Evolutionary conservation across 768 basidiomycete species (phyloP).

Genomic region (Trametes coccinea): DNA sequence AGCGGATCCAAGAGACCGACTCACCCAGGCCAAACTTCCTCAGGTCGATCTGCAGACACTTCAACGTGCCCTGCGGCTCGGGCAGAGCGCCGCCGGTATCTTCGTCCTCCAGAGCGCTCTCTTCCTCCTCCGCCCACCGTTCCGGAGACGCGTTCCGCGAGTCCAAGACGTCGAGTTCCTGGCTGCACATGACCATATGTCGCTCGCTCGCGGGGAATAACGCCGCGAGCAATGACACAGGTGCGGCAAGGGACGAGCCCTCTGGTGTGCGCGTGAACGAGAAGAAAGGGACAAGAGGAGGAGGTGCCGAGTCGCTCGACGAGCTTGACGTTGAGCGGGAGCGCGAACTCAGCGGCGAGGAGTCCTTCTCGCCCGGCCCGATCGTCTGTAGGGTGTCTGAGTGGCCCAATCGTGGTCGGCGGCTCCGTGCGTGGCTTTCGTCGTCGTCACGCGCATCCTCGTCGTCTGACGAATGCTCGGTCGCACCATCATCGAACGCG

Average conservation of each 20-base stretch:
- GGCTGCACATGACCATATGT: slow-evolving; percentile 73
- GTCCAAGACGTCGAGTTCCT: slow-evolving; percentile 64
- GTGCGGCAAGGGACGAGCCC: slow-evolving; percentile 75
- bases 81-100: slow-evolving; percentile 26
- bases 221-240: slow-evolving; percentile 62
- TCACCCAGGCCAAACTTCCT: slow-evolving; percentile 68
- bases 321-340: slow-evolving; percentile 20
- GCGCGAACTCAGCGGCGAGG: slow-evolving; percentile 4
- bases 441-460: slow-evolving; percentile 1
- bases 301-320: slow-evolving; percentile 10
- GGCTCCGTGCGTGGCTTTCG: not conserved
- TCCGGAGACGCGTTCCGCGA: slow-evolving; percentile 29
- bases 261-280: slow-evolving; percentile 77
- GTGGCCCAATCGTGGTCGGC: slow-evolving; percentile 4
- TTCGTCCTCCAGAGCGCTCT: slow-evolving; percentile 39
- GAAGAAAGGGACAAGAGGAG: slow-evolving; percentile 64
- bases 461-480: slow-evolving; percentile 10
- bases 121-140: slow-evolving; percentile 21
- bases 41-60: slow-evolving; percentile 76
- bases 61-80: slow-evolving; percentile 37
- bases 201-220: slow-evolving; percentile 72
- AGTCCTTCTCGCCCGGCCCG: not conserved
- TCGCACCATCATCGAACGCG: slow-evolving; percentile 15
- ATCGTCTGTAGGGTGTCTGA: slow-evolving; percentile 12
- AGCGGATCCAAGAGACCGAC: slow-evolving; percentile 23